Base-by-base conservation (phyloP, 2,329 filamentous ascomycete genomes). In the Penicillium janthinellum region DNA sequence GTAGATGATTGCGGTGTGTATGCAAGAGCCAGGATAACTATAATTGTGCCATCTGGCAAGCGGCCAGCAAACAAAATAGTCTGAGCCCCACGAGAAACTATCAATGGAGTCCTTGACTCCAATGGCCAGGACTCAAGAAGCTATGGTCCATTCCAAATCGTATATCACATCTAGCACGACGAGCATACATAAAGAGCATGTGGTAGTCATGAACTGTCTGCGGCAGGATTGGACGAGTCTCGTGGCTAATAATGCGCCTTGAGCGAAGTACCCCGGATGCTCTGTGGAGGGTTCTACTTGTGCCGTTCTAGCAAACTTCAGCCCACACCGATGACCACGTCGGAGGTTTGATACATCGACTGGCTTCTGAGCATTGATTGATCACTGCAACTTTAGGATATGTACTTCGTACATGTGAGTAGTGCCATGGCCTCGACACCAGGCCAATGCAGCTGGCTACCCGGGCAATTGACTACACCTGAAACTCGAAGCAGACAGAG, bases 151-250 rank as follows among this genome's bases (percentile, higher is more conserved):
- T 14, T 25, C 25, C 37, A 50, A 39, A 35, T 52, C 35, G 17
- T 17, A 52, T 25, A 39, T 49, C 47, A 49, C 47, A 49, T 49
- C 47, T 14, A 47, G 5, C 22, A 22, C 12, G n/a, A 14, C 31
- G 5, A 22, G 31, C 31, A n/a, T 47, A 47, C 44, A 31, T 47
- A 31, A n/a, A 47, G 14, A 50, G 48, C 28, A 22, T 20, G 48
- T n/a, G 11, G 17, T 17, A 39, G 35, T 38, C 20, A 54, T 57
- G 60, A 62, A 50, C 20, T 58, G 58, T 58, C 42, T 20, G 34
- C 14, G 48, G 41, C 34, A 37, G 59, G 56, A 49, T 49, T 63
- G 39, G 63, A 65, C 50, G 51, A 64, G 64, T 67, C 63, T 58
- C 41, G 56, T 54, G 52, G 58, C 58, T 22, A 22, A 22, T 58